These are phyloP conservation scores for Scedosporium aurantiacum DNA, from an alignment of 2,329 filamentous ascomycete genomes.

Conservation along the genomic window DNA sequence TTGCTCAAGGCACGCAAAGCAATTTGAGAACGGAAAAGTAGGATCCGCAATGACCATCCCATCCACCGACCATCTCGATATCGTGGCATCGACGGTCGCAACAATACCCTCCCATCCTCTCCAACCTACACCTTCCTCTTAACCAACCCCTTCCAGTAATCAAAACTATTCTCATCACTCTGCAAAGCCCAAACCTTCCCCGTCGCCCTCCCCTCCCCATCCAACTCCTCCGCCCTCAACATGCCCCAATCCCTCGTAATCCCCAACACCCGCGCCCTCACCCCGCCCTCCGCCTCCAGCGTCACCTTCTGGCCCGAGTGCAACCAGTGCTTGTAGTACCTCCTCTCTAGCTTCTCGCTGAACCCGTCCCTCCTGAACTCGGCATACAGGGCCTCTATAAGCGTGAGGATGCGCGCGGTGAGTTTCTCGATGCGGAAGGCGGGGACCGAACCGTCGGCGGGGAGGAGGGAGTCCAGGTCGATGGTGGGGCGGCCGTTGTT, in stretches of 20 bases:
- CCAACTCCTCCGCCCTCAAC: constrained; percentile 72
- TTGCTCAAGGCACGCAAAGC: too few relatives aligned
- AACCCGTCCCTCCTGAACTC: constrained; percentile 70
- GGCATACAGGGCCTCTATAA: constrained; percentile 66
- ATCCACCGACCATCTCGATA: too few relatives aligned
- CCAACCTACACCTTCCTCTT: constrained; percentile 58
- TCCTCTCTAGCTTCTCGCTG: constrained; percentile 55
- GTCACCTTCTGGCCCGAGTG: constrained; percentile 64
- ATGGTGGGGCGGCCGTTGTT: constrained; percentile 78
- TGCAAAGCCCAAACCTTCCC: constrained; percentile 75
- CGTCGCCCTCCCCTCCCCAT: constrained; percentile 58
- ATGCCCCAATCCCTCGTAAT: constrained; percentile 90
- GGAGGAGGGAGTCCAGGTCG: constrained; percentile 65
- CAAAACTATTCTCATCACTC: constrained; percentile 96
- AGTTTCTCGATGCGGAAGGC: constrained; percentile 68
- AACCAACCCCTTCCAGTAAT: constrained; percentile 85
- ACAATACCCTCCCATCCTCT: background rate
- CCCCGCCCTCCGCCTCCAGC: constrained; percentile 69
- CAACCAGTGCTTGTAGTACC: constrained; percentile 78
- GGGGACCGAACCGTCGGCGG: constrained; percentile 25
- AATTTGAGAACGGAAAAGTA: too few relatives aligned
- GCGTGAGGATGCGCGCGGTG: constrained; percentile 67
- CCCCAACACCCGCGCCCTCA: constrained; percentile 65
- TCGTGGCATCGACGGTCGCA: too few relatives aligned
- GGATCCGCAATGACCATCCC: too few relatives aligned